A percentile compares a stretch with the other conserved stretches of the same genome.
phyloP scores from a whole-genome alignment of 2,329 filamentous ascomycete genomes.

The Tolypocladium tropicale region DNA sequence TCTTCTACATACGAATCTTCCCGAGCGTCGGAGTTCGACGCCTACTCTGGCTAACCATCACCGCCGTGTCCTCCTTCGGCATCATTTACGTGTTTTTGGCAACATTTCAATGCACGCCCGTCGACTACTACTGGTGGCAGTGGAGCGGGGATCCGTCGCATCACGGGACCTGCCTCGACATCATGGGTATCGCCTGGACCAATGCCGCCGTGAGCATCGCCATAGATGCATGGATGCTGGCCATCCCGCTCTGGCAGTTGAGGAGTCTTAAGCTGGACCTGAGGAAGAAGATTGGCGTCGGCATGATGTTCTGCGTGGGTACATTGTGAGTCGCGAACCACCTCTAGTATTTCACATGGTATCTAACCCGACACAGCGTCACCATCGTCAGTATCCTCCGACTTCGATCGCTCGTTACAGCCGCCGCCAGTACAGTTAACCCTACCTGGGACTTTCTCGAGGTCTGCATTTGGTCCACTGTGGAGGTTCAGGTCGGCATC shows the following conservation, averaged over 20 bases:
- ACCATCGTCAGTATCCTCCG: conserved; percentile 28
- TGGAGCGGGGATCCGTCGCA: conserved; percentile 34
- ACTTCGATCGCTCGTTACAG: conserved; percentile 20
- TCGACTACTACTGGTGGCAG: conserved; percentile 40
- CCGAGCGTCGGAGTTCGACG: conserved; percentile 25
- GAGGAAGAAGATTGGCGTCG: conserved; percentile 38
- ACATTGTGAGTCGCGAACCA: conserved; percentile 24
- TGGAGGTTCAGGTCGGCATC: conserved; percentile 27
- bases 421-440: conserved; percentile 17
- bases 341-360: neutral
- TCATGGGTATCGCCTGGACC: conserved; percentile 38
- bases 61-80: conserved; percentile 27
- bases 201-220: conserved; percentile 42
- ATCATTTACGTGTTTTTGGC: conserved; percentile 30
- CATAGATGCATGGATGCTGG: conserved; percentile 41
- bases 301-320: conserved; percentile 40
- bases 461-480: conserved; percentile 22
- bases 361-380: conserved; percentile 13
- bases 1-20: conserved; percentile 48
- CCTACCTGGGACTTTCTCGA: conserved; percentile 24
- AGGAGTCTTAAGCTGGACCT: conserved; percentile 29
- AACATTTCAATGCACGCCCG: conserved; percentile 40
- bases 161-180: conserved; percentile 35
- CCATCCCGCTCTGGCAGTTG: conserved; percentile 36
- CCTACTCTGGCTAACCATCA: conserved; percentile 30